Evolutionary conservation across 805 yeast species (phyloP).

Genomic region (Saccharomycopsis oosterbeekiorum): DNA sequence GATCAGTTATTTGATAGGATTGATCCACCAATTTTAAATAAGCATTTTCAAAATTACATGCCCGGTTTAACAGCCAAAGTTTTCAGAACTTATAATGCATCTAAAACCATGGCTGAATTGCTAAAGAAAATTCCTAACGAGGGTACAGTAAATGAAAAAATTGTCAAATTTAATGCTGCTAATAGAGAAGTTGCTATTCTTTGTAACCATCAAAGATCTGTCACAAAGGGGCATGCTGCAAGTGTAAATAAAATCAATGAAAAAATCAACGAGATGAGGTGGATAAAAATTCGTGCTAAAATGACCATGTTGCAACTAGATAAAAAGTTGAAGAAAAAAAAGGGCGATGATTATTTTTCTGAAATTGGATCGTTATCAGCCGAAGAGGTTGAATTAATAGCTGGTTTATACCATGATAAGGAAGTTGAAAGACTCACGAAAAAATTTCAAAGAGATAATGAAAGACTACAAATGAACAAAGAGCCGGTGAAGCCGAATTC

Average conservation of each 20-base stretch:
- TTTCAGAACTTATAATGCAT: slow-evolving; percentile 94
- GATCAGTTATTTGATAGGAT: slow-evolving; percentile 88
- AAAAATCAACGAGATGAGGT: slow-evolving; percentile 65
- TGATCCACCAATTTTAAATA: slow-evolving; percentile 74
- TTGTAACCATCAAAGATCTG: slow-evolving; percentile 95
- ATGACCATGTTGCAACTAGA: slow-evolving; percentile 62
- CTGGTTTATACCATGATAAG: slow-evolving; percentile 48
- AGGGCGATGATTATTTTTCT: slow-evolving; percentile 44
- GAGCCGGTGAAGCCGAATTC: slow-evolving; percentile 43
- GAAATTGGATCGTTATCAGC: slow-evolving; percentile 58
- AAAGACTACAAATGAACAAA: slow-evolving; percentile 51
- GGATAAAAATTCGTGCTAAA: slow-evolving; percentile 74
- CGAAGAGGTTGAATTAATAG: slow-evolving; percentile 53
- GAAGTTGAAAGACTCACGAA: slow-evolving; percentile 55
- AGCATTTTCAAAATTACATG: slow-evolving; percentile 82
- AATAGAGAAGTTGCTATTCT: slow-evolving; percentile 90
- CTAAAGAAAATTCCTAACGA: slow-evolving; percentile 74
- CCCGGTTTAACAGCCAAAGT: slow-evolving; percentile 93
- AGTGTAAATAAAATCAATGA: slow-evolving; percentile 73
- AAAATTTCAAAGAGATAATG: slow-evolving; percentile 69
- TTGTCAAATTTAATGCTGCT: slow-evolving; percentile 85
- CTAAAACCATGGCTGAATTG: slow-evolving; percentile 94
- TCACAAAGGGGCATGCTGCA: slow-evolving; percentile 73
- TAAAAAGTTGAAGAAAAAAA: slow-evolving; percentile 37
- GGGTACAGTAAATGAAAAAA: slow-evolving; percentile 82